Percentiles rank a stretch among this genome's conserved stretches.
phyloP scores from a whole-genome alignment of 768 basidiomycete genomes.

The Mrakia frigida region DNA sequence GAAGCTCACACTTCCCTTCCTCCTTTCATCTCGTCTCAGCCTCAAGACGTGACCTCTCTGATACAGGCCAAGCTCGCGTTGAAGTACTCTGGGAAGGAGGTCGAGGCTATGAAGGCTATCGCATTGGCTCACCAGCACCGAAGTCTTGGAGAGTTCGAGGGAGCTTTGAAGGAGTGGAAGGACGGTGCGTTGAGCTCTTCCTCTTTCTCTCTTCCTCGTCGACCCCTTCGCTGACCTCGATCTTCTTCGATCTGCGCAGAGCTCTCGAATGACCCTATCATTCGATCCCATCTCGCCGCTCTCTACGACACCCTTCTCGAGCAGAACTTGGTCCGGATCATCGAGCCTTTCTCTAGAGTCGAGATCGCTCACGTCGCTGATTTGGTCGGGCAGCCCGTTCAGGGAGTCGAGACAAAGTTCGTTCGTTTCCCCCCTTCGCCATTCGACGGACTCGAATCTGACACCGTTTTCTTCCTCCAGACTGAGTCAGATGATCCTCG shows the following conservation, averaged over 20 bases:
- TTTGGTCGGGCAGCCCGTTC: constrained; percentile 76
- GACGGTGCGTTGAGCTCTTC: constrained; percentile 52
- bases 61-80: constrained; percentile 78
- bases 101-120: constrained; percentile 92
- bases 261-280: constrained; percentile 89
- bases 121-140: constrained; percentile 90
- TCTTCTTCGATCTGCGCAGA: constrained; percentile 51
- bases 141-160: constrained; percentile 83
- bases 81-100: constrained; percentile 83
- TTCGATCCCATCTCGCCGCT: constrained; percentile 86
- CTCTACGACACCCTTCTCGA: constrained; percentile 94
- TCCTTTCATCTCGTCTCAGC: constrained; percentile 49
- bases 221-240: neutral
- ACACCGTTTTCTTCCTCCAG: constrained; percentile 46
- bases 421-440: constrained; percentile 39
- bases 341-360: constrained; percentile 90
- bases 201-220: neutral
- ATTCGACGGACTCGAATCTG: neutral
- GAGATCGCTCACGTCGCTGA: constrained; percentile 85
- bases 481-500: constrained; percentile 95
- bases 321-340: constrained; percentile 89
- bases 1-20: neutral
- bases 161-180: constrained; percentile 76
- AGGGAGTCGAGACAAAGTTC: constrained; percentile 86
- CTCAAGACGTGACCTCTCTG: constrained; percentile 86